These are phyloP conservation scores for Cryptomeria japonica DNA, from an alignment of 75 land plant species.

Conservation along the genomic window DNA sequence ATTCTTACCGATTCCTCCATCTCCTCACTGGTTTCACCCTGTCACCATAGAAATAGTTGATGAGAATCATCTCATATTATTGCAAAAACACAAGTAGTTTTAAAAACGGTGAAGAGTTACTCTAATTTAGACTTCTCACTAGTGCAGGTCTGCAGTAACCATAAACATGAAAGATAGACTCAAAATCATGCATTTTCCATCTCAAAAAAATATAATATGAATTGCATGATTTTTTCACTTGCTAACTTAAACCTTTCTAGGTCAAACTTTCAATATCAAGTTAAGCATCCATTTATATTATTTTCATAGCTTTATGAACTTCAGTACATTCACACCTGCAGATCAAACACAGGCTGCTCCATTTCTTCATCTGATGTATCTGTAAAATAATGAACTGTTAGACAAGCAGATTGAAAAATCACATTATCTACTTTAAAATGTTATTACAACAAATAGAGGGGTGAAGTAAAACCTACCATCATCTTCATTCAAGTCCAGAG, in stretches of 20 bases:
- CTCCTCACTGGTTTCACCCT: slow-evolving; percentile 10
- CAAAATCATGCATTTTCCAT: background rate
- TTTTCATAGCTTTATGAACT: background rate
- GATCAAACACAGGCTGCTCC: slow-evolving; percentile 63
- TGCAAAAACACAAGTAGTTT: background rate
- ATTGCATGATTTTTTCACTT: background rate
- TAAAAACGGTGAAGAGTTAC: background rate
- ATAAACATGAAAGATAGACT: background rate
- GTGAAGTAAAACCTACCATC: slow-evolving; percentile 5
- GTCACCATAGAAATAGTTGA: background rate
- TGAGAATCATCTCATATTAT: background rate
- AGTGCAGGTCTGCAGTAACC: background rate
- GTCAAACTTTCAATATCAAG: background rate
- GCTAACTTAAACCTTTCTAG: background rate
- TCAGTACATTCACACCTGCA: slow-evolving; percentile 36
- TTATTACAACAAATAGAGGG: background rate
- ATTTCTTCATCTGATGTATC: slow-evolving; percentile 60
- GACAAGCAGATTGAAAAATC: background rate
- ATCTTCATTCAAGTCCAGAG: slow-evolving; percentile 50
- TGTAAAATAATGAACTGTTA: background rate
- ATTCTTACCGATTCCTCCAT: background rate
- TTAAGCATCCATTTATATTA: background rate
- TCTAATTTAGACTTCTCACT: background rate
- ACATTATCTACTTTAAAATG: background rate
- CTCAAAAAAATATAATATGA: background rate